These are phyloP conservation scores for Corymbia maculata DNA, from an alignment of 345 rosid genomes.

Conservation along the genomic window DNA sequence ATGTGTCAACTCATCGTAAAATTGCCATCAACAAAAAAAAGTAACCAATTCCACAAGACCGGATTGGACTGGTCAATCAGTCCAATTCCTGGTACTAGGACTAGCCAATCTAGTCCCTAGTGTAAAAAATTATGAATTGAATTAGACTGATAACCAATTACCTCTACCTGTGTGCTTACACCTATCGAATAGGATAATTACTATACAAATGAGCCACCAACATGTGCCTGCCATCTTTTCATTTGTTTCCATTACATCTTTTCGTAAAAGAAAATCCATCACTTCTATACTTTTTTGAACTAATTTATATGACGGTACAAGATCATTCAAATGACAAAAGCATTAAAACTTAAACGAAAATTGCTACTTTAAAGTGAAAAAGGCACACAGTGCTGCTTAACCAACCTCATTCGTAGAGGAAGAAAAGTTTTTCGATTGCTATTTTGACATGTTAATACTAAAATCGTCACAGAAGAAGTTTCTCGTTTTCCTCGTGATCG, in stretches of 20 bases:
- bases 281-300: not conserved
- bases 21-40: too few relatives aligned
- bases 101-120: not conserved
- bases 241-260: not conserved
- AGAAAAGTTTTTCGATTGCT: not conserved
- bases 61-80: accelerated
- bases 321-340: not conserved
- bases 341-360: not conserved
- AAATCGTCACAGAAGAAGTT: not conserved
- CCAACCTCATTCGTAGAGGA: not conserved
- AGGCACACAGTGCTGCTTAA: not conserved
- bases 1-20: not conserved
- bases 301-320: not conserved
- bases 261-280: not conserved
- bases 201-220: not conserved
- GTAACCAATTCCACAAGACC: not conserved
- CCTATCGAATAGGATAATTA: not conserved
- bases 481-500: not conserved
- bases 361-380: not conserved
- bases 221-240: not conserved
- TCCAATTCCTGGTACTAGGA: accelerated
- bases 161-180: too few relatives aligned
- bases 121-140: too few relatives aligned
- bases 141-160: too few relatives aligned
- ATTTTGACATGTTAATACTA: not conserved